These are phyloP conservation scores for Aspergillus fumigatus DNA, from an alignment of 2,329 filamentous ascomycete species.

Conservation along the genomic window DNA sequence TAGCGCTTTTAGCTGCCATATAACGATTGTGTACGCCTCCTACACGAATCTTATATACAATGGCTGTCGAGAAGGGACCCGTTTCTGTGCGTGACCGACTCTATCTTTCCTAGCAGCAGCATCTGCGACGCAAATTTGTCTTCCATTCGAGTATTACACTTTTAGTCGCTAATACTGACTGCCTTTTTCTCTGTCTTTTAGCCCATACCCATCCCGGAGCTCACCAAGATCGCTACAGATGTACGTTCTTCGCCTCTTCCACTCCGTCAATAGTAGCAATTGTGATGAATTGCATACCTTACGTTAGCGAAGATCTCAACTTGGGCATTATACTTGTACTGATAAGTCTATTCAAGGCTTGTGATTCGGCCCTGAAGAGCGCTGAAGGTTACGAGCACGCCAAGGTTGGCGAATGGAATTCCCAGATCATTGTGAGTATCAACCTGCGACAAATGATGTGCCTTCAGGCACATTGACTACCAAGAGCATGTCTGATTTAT, in stretches of 20 bases:
- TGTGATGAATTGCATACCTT: neutral
- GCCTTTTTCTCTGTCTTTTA: constrained; percentile 29
- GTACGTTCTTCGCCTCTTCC: constrained; percentile 47
- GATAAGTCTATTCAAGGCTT: constrained; percentile 59
- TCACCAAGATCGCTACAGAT: constrained; percentile 81
- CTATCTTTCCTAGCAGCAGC: constrained; percentile 2
- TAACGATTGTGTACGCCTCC: neutral
- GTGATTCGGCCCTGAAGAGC: constrained; percentile 68
- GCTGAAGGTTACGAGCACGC: constrained; percentile 81
- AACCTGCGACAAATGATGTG: neutral
- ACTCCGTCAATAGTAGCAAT: neutral
- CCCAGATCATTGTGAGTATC: constrained; percentile 75
- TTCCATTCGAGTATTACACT: neutral
- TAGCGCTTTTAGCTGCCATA: neutral
- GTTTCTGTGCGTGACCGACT: constrained; percentile 20
- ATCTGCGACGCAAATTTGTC: neutral
- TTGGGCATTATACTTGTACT: neutral
- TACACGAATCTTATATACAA: constrained; percentile 16
- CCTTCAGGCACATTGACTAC: neutral
- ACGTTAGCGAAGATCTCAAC: neutral
- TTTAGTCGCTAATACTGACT: constrained; percentile 1
- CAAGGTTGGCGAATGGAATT: constrained; percentile 85
- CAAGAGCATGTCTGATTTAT: neutral
- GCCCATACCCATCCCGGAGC: constrained; percentile 70
- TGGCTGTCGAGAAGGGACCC: constrained; percentile 28